These are phyloP conservation scores for Neobulgaria alba DNA, from an alignment of 2,329 filamentous ascomycete genomes.

Conservation along the genomic window DNA sequence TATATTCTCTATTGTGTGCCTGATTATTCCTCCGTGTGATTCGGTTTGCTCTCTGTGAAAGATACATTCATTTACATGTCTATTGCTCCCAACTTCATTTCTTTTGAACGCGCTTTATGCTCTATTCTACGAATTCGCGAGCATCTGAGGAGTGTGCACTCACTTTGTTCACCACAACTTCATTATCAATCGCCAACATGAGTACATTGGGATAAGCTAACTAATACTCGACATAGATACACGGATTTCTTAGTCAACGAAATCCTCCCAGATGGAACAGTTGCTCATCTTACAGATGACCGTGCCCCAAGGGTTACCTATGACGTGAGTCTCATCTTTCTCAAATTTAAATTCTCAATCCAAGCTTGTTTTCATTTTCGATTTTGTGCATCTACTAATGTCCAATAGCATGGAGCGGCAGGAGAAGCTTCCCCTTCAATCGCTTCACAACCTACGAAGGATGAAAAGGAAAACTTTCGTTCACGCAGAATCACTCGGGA, in stretches of 20 bases:
- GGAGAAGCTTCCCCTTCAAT: no score
- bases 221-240: conserved; percentile 39
- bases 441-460: no score
- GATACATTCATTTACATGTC: no score
- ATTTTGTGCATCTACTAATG: background rate
- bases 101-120: background rate
- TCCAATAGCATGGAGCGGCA: no score
- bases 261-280: conserved; percentile 52
- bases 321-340: conserved; percentile 9
- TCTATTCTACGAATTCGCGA: conserved; percentile 1
- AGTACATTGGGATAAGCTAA: no score
- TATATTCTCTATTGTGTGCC: no score
- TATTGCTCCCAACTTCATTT: background rate
- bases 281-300: conserved; percentile 48
- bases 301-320: conserved; percentile 10
- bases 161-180: no score
- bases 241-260: conserved; percentile 71
- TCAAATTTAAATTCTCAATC: conserved; percentile 1
- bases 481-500: background rate
- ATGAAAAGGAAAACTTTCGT: background rate
- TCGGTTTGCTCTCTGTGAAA: no score
- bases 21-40: no score
- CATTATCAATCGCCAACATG: background rate
- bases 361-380: background rate
- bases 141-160: no score